phyloP scores from a whole-genome alignment of 805 yeast genomes.

The Saturnispora gosingensis region DNA sequence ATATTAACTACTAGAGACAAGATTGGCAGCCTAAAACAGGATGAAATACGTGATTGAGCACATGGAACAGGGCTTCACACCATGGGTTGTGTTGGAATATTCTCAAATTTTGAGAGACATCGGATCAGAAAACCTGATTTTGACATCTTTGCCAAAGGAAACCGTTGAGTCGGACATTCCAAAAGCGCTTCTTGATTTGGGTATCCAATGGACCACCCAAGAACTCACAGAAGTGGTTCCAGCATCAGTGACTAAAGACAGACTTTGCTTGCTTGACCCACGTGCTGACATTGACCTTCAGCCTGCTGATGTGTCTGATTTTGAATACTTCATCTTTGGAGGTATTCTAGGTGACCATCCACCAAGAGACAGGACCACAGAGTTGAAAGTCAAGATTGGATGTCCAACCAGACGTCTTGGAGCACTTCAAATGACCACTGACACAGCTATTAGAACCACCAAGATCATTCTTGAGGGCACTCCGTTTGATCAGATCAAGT shows the following conservation, averaged over 20 bases:
- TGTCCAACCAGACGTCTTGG: conserved; percentile 85
- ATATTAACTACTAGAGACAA: background rate
- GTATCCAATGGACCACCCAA: conserved; percentile 72
- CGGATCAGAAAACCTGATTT: conserved; percentile 62
- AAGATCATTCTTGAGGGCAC: conserved; percentile 60
- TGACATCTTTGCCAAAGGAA: conserved; percentile 64
- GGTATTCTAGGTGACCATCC: conserved; percentile 96
- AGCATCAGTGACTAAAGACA: conserved; percentile 23
- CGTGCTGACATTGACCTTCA: conserved; percentile 64
- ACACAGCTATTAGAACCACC: conserved; percentile 91
- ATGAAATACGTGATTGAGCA: conserved; percentile 95
- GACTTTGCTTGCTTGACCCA: conserved; percentile 84
- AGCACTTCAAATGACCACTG: conserved; percentile 90
- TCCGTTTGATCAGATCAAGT: conserved; percentile 63
- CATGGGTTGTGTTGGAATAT: conserved; percentile 90
- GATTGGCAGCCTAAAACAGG: background rate
- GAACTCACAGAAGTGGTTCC: conserved; percentile 43
- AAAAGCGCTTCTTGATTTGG: conserved; percentile 41
- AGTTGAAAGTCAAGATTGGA: conserved; percentile 70
- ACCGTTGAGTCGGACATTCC: conserved; percentile 64
- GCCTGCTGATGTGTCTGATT: conserved; percentile 57
- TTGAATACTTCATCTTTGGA: conserved; percentile 90
- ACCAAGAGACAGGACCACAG: conserved; percentile 87
- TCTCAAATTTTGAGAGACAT: conserved; percentile 73
- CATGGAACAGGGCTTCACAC: conserved; percentile 95